These are phyloP conservation scores for Cyberlindnera saturnus DNA, from an alignment of 805 yeast genomes.

Conservation along the genomic window DNA sequence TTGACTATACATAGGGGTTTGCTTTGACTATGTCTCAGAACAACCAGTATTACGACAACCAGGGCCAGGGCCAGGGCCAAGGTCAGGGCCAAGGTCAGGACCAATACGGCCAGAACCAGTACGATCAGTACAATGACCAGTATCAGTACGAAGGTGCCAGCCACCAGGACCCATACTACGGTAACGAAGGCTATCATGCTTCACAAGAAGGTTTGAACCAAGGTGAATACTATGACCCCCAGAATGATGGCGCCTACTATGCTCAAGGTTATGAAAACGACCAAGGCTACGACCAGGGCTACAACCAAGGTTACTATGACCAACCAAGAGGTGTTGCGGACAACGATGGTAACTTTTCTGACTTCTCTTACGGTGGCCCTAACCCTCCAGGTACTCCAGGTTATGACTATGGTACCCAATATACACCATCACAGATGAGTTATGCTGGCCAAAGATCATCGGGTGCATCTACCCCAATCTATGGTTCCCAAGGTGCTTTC, in stretches of 20 bases:
- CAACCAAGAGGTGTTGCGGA: slow-evolving; percentile 42
- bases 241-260: slow-evolving; percentile 25
- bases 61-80: slow-evolving; percentile 9
- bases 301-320: slow-evolving; percentile 46
- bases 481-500: slow-evolving; percentile 55
- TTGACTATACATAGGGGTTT: background rate
- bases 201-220: slow-evolving; percentile 25
- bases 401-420: slow-evolving; percentile 60
- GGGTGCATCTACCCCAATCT: slow-evolving; percentile 92
- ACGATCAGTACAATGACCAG: slow-evolving; percentile 30
- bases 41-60: slow-evolving; percentile 12
- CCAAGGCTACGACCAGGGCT: slow-evolving; percentile 36
- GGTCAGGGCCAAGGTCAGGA: slow-evolving; percentile 9
- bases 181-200: slow-evolving; percentile 27
- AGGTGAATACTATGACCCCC: slow-evolving; percentile 26
- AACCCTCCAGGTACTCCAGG: slow-evolving; percentile 56
- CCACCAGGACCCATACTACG: slow-evolving; percentile 35
- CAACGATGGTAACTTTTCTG: slow-evolving; percentile 61
- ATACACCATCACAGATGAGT: slow-evolving; percentile 82
- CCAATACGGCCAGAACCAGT: slow-evolving; percentile 10
- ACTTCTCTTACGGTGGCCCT: slow-evolving; percentile 51
- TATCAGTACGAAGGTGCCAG: slow-evolving; percentile 25
- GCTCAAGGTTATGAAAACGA: slow-evolving; percentile 45
- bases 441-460: slow-evolving; percentile 82
- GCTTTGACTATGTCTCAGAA: slow-evolving; percentile 1